A percentile compares a stretch with the other conserved stretches of the same genome.
Evolutionary conservation across 129 eudicot genomes (phyloP).

Genomic region (Centella asiatica): DNA sequence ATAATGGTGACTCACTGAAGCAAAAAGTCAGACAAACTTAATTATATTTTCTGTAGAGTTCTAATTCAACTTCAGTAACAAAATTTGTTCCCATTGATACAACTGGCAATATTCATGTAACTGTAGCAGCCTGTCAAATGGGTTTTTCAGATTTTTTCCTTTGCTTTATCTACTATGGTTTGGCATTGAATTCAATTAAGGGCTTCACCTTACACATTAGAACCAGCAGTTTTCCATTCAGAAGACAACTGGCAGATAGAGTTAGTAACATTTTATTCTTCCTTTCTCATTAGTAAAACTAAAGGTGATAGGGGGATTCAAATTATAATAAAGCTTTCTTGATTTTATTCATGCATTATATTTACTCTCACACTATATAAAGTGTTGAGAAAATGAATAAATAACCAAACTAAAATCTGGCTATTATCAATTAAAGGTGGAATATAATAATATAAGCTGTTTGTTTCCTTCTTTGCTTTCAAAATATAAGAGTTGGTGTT

Average conservation of each 20-base stretch:
- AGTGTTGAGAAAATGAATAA: too few species aligned
- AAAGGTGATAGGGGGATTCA: neutral
- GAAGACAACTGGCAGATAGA: too few species aligned
- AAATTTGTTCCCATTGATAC: neutral
- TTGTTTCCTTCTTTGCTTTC: neutral
- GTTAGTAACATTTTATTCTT: neutral
- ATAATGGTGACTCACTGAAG: neutral
- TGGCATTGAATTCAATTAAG: too few species aligned
- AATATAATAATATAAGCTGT: neutral
- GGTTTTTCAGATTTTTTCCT: neutral
- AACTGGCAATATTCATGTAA: neutral
- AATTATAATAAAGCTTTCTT: neutral
- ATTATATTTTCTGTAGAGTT: neutral
- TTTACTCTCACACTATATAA: too few species aligned
- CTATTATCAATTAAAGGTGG: too few species aligned
- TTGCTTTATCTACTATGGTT: neutral
- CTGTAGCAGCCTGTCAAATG: neutral
- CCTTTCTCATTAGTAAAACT: neutral
- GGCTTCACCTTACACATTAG: neutral
- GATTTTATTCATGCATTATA: too few species aligned
- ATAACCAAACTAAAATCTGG: too few species aligned
- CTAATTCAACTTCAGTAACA: too few species aligned
- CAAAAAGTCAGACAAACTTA: neutral
- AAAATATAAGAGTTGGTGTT: neutral
- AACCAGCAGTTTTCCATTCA: too few species aligned